Base-by-base conservation (phyloP, 176 grass and related monocot species). In the bread wheat (Triticum aestivum) region DNA sequence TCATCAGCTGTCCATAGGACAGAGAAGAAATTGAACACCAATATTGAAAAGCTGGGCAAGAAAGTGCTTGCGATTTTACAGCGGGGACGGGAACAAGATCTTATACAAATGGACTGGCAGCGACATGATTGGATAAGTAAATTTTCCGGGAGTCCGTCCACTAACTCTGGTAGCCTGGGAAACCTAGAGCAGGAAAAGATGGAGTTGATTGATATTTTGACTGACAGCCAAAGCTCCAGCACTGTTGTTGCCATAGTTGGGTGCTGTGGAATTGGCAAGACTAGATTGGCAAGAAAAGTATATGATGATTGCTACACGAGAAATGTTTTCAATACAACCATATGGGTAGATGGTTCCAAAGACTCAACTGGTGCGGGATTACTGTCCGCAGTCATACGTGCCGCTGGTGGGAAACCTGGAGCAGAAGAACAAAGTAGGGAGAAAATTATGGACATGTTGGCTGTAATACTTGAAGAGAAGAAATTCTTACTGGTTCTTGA, bases 401-500 rank as follows among this genome's bases (percentile, higher is more conserved):
- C 80, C 1, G 71, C 65, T 83, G 71, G 59, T 3, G 73, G 85
- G 44, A 74, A 87, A 62, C n/a, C 51, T 65, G 20, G 61, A 39
- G 4, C 18, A 8, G 49, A 63, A 24, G 37, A 26, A 38, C 11
- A 65, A 42, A 83, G 52, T 49, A 37, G 26, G 23, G 24, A 67
- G 35, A 37, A 73, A 62, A 62, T 73, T 42, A 26, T 86, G 77
- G 35, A 52, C 30, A 79, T 85, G 68, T 37, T 90, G 68, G 78
- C 33, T 38, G 14, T 21, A 8, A 41, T 82, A 13, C 59, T 90
- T 37, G 77, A 39, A 86, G 64, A 52, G 20, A 87, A 87, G 37
- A 91, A 35, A 61, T 70, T 87, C 67, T 66, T 91, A 5, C 80
- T 91, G 38, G 84, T 90, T 39, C 54, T 90, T 11, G 89, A 87